These are phyloP conservation scores for Vairimorpha necatrix DNA, from an alignment of 371 early-diverging fungal species.

Conservation along the genomic window DNA sequence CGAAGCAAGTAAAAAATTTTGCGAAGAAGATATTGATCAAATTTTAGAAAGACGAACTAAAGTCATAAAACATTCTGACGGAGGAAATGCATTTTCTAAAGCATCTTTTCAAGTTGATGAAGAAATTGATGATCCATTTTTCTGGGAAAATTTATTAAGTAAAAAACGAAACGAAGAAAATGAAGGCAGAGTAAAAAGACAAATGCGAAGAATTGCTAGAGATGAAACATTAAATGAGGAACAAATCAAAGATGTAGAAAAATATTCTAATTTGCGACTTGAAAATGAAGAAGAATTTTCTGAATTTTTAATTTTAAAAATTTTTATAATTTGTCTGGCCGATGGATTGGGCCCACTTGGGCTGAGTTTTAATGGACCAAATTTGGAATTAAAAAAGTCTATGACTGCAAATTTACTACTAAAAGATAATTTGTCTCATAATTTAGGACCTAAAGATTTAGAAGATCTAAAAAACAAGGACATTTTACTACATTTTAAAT, in stretches of 20 bases:
- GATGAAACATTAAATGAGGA: slow-evolving; percentile 47
- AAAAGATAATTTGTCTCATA: neutral
- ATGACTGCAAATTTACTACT: neutral
- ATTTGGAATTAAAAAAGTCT: neutral
- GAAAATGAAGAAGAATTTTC: slow-evolving; percentile 24
- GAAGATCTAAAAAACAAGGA: neutral
- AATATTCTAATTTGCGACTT: slow-evolving; percentile 1
- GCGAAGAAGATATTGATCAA: slow-evolving; percentile 88
- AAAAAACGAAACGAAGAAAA: slow-evolving; percentile 60
- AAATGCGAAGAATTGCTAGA: slow-evolving; percentile 59
- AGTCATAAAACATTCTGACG: slow-evolving; percentile 73
- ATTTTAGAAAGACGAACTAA: slow-evolving; percentile 81
- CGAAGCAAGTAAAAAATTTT: slow-evolving; percentile 70
- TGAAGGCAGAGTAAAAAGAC: slow-evolving; percentile 59
- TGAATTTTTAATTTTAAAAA: slow-evolving; percentile 11
- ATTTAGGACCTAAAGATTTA: neutral
- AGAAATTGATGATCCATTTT: slow-evolving; percentile 85
- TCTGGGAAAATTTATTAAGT: slow-evolving; percentile 86
- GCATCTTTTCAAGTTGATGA: slow-evolving; percentile 75
- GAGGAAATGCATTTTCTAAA: slow-evolving; percentile 75
- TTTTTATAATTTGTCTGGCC: slow-evolving; percentile 6
- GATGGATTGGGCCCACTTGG: slow-evolving; percentile 14
- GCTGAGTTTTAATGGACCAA: neutral
- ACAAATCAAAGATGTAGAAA: slow-evolving; percentile 43
- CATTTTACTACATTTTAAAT: slow-evolving; percentile 13